Evolutionary conservation across 2,329 filamentous ascomycete genomes (phyloP), one percentile per base, ranked within the genome.

Genomic region (Trichoderma sp.): DNA sequence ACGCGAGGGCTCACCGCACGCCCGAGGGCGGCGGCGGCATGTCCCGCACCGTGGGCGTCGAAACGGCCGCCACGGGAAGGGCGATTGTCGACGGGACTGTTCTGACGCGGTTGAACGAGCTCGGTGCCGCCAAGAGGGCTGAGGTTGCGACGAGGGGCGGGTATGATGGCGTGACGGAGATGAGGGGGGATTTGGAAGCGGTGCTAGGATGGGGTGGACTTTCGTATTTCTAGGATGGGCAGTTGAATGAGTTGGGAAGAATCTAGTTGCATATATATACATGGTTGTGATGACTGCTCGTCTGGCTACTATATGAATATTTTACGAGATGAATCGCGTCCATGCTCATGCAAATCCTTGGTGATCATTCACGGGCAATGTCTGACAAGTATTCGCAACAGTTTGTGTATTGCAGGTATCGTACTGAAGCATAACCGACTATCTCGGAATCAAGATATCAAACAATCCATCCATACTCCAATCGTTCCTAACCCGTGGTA

Each of bases 41-140:
- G 52, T 64, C 79, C 67, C 66, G 76, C 73, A 6, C 79, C 7
- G 76, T 85, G 0, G 85, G 82, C 15, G 84, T 88, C 1, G 86
- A 88, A 58, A 82, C 81, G 64, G 85, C 79, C 69, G 65, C 70
- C 3, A 85, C 83, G 0, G 85, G 85, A 1, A 81, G 90, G 19
- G 88, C 85, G 2, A 84, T 96, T 59, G 83, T 97, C 4, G 93
- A 97, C 74, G 93, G 92, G 0, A 84, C 83, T n/a, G 73, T 97
- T 47, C 75, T 97, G 67, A 82, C 85, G 66, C 79, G 92, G 65
- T 95, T 92, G 87, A 83, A 85, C 47, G 92, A 95, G 77, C 76
- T 96, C 68, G 85, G 90, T 6, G 88, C 88, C 50, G 88, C 89
- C 57, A 86, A 89, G 69, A 81, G 89, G 69, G 83, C 82, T 7